These are phyloP conservation scores for Mycena polygramma DNA, from an alignment of 768 basidiomycete genomes.

Conservation along the genomic window DNA sequence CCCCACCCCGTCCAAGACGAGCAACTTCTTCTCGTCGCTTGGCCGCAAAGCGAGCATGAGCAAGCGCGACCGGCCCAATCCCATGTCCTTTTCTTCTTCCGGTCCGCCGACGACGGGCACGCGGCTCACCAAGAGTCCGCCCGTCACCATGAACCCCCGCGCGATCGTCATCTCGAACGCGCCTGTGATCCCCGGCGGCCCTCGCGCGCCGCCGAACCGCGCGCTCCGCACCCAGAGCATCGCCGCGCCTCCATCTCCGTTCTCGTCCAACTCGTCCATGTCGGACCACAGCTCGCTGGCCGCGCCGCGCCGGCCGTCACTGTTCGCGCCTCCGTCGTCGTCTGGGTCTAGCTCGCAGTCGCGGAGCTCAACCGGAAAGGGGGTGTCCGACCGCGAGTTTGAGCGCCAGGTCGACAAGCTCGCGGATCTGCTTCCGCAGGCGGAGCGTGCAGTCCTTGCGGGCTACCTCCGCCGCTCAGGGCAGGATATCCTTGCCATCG, in stretches of 20 bases:
- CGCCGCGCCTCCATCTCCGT: conserved; percentile 53
- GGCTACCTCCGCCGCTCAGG: conserved; percentile 81
- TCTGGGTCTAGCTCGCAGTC: neutral
- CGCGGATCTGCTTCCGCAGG: conserved; percentile 77
- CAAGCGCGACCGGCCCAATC: conserved; percentile 47
- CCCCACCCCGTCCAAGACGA: conserved; percentile 51
- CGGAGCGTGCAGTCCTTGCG: conserved; percentile 74
- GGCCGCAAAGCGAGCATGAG: conserved; percentile 76
- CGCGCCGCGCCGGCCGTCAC: conserved; percentile 53
- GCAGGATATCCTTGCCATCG: conserved; percentile 87
- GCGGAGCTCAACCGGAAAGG: neutral
- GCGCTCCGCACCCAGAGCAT: conserved; percentile 78
- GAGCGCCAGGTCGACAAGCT: conserved; percentile 78
- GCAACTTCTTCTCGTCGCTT: conserved; percentile 80
- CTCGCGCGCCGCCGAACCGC: conserved; percentile 75
- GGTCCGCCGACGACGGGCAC: conserved; percentile 48
- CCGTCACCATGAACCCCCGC: conserved; percentile 37
- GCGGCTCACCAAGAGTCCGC: conserved; percentile 53
- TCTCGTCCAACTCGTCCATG: conserved; percentile 42
- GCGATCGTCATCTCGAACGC: conserved; percentile 47
- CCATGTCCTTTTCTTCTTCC: conserved; percentile 26
- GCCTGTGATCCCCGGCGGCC: conserved; percentile 79
- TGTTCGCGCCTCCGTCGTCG: conserved; percentile 43
- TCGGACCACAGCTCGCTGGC: conserved; percentile 46
- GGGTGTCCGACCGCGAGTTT: conserved; percentile 61